Evolutionary conservation across 805 yeast genomes (phyloP), one percentile per base, ranked within the genome.

Genomic region (Saccharomycopsis capsularis): DNA sequence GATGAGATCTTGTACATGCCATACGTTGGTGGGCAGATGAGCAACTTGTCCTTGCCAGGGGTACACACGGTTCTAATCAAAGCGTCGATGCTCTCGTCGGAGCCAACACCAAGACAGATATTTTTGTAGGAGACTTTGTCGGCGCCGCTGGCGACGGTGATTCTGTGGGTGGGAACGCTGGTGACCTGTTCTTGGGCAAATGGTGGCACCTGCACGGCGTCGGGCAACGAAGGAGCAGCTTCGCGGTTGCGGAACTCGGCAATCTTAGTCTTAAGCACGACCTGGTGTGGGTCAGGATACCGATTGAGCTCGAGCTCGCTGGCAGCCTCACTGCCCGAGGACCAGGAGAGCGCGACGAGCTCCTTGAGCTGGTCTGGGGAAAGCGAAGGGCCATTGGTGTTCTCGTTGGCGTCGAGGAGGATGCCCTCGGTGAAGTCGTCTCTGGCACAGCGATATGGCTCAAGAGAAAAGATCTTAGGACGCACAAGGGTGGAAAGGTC

Each of bases 1-100:
- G 97, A 95, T 61, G 95, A 84, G 30, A 93, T 90, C 3, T 85
- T 68, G 71, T 93, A 93, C 99, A 93, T 93, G 4, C 98, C 97
- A 61, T 93, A 93, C 0, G 99, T 93, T 39, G 99, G 98, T 2
- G 98, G 96, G 63, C 95, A 82, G 1, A 79, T 78, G 57, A 93
- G 67, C 60, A 93, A 66, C 63, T 88, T 91, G 52, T 90, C 96
- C 55, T 70, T 73, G 2, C 85, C 85, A 2, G 99, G 99, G 3
- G 65, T 69, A 60, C 96, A 86, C 47, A 84, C 75, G 47, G 95
- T 86, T 58, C 99, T 72, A 54, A 93, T 81, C 48, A 91, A 67
- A 37, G 93, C 76, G 63, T 93, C 99, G 52, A 93, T 89, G 59
- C 93, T 80, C 66, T 93, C 99, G 64, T 93, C 99, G 1, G 97